phyloP scores from a whole-genome alignment of 805 yeast genomes.

The Candida orba region DNA sequence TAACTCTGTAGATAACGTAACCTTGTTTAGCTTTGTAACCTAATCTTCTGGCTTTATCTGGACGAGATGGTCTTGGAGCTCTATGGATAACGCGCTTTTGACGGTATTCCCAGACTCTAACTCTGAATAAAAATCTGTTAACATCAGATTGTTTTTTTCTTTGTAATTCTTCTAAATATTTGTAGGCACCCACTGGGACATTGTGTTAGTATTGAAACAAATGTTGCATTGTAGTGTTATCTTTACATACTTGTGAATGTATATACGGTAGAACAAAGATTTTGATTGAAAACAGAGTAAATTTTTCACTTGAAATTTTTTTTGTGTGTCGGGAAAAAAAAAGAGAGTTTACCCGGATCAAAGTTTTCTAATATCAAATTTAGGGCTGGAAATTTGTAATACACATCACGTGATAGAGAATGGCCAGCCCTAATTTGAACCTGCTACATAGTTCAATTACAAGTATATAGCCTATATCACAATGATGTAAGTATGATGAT shows the following conservation, averaged over 20 bases:
- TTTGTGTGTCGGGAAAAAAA: neutral
- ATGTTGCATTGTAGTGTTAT: neutral
- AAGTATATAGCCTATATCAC: too few relatives aligned
- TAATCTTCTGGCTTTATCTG: constrained; percentile 99
- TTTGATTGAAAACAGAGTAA: neutral
- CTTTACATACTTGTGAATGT: constrained; percentile 8
- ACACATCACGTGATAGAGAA: too few relatives aligned
- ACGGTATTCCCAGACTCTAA: constrained; percentile 99
- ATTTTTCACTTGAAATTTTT: neutral
- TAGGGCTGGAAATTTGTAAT: too few relatives aligned
- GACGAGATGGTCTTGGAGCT: constrained; percentile 97
- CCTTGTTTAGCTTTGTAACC: constrained; percentile 99
- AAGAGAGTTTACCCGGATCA: neutral
- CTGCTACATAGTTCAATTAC: too few relatives aligned
- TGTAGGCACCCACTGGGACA: constrained; percentile 94
- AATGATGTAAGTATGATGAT: too few relatives aligned
- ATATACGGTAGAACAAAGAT: constrained; percentile 6
- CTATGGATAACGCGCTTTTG: constrained; percentile 98
- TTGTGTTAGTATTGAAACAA: constrained; percentile 2
- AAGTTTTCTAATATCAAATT: too few relatives aligned
- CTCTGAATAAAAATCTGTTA: constrained; percentile 96
- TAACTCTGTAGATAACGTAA: constrained; percentile 94
- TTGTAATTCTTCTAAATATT: constrained; percentile 97
- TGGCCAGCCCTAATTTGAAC: too few relatives aligned
- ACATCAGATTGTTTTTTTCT: constrained; percentile 99